Evolutionary conservation across 148 eudicot species (phyloP).

Genomic region (Vaccinium myrtillus): DNA sequence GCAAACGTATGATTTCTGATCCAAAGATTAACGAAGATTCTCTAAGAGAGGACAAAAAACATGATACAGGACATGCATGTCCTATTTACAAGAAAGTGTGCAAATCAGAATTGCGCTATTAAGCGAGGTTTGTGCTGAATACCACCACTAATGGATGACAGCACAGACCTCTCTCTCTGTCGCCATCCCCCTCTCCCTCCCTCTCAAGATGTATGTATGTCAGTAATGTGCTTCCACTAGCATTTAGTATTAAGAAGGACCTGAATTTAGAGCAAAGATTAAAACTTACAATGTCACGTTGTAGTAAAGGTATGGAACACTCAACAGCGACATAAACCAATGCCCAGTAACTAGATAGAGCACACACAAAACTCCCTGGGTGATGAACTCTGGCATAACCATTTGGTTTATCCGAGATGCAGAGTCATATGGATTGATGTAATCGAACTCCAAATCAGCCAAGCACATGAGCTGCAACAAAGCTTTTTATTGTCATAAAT

Average conservation of each 20-base stretch:
- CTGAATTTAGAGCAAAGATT: not conserved
- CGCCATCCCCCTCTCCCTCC: not conserved
- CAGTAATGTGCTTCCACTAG: not conserved
- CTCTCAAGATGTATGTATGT: not conserved
- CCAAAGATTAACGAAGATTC: not conserved
- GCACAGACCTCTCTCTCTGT: not conserved
- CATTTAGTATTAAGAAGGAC: not conserved
- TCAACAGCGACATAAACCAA: slow-evolving; percentile 81
- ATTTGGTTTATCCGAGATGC: slow-evolving; percentile 78
- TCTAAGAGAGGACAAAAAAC: not conserved
- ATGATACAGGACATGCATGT: slow-evolving; percentile 4
- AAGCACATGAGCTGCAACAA: slow-evolving; percentile 88
- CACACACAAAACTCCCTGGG: slow-evolving; percentile 68
- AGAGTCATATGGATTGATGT: slow-evolving; percentile 91
- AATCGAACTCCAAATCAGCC: slow-evolving; percentile 96
- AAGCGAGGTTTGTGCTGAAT: not conserved
- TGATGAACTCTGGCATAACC: slow-evolving; percentile 73
- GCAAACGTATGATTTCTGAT: not conserved
- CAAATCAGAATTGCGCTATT: not conserved
- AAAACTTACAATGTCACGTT: slow-evolving; percentile 79
- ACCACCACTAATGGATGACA: not conserved
- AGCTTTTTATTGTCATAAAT: slow-evolving; percentile 16
- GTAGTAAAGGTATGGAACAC: slow-evolving; percentile 80
- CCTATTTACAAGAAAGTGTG: not conserved
- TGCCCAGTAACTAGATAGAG: slow-evolving; percentile 80